A percentile compares a stretch with the other conserved stretches of the same genome.
Evolutionary conservation across 495 filamentous ascomycete species (phyloP).

Genomic region (Annulohypoxylon maeteangense): DNA sequence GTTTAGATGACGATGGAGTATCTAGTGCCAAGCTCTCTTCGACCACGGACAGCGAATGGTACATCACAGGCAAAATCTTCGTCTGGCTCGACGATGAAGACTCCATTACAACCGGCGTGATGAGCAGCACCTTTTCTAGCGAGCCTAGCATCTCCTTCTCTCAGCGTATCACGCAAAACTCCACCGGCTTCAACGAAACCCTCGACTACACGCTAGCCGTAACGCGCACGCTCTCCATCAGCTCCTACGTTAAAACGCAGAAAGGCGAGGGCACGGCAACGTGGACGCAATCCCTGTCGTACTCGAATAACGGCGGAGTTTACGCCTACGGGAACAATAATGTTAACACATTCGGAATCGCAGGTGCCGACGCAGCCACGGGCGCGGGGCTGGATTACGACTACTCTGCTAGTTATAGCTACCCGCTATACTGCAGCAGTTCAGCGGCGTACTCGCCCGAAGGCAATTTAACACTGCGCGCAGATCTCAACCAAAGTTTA

Average conservation of each 20-base stretch:
- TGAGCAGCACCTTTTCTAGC: conserved; percentile 20
- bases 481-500: conserved; percentile 68
- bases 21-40: conserved; percentile 63
- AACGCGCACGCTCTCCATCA: conserved; percentile 65
- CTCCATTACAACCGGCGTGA: conserved; percentile 66
- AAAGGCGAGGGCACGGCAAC: conserved; percentile 49
- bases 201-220: conserved; percentile 70
- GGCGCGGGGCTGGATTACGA: conserved; percentile 41
- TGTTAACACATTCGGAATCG: conserved; percentile 69
- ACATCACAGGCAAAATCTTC: conserved; percentile 87
- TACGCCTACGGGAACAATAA: conserved; percentile 69
- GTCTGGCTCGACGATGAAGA: conserved; percentile 72
- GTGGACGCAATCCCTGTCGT: conserved; percentile 74
- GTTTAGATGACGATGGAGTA: conserved; percentile 66
- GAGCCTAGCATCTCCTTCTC: conserved; percentile 52
- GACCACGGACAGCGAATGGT: conserved; percentile 76
- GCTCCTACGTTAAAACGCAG: conserved; percentile 64
- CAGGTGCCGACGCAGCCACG: conserved; percentile 65
- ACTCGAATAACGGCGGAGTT: conserved; percentile 68
- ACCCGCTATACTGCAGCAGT: conserved; percentile 71
- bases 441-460: conserved; percentile 56
- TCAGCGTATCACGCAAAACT: conserved; percentile 56
- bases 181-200: conserved; percentile 68
- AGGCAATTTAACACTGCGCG: conserved; percentile 69
- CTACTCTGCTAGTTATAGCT: conserved; percentile 64